These are phyloP conservation scores for Wallacemonas sp. DNA, from an alignment of 208 protist species.

Conservation along the genomic window DNA sequence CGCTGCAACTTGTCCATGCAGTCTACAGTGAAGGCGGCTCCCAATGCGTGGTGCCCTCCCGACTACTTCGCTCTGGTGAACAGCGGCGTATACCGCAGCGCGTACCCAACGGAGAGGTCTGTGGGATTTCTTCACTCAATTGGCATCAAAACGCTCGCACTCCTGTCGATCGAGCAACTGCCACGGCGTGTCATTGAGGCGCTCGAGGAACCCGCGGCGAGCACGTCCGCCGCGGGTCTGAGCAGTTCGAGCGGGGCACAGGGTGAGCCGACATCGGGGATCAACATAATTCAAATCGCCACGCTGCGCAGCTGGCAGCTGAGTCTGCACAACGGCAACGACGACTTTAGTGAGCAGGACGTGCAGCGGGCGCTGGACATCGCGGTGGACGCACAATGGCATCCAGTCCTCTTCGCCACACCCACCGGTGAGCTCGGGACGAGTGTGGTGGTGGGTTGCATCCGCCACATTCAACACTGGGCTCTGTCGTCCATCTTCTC, in stretches of 20 bases:
- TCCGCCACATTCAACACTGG: slow-evolving; percentile 86
- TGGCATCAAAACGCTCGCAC: slow-evolving; percentile 75
- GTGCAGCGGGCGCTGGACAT: slow-evolving; percentile 77
- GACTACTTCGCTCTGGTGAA: slow-evolving; percentile 82
- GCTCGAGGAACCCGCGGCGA: slow-evolving; percentile 9
- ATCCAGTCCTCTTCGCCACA: slow-evolving; percentile 90
- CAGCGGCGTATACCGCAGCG: slow-evolving; percentile 78
- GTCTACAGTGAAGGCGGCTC: background rate
- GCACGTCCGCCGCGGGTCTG: background rate
- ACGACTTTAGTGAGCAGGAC: slow-evolving; percentile 75
- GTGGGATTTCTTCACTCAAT: slow-evolving; percentile 74
- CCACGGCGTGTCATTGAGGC: slow-evolving; percentile 46
- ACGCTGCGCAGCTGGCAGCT: slow-evolving; percentile 65
- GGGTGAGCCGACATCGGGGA: too few species aligned
- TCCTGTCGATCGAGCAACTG: slow-evolving; percentile 83
- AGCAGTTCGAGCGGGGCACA: too few species aligned
- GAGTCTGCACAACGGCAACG: slow-evolving; percentile 44
- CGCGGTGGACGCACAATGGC: slow-evolving; percentile 72
- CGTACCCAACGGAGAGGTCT: slow-evolving; percentile 71
- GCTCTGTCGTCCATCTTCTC: slow-evolving; percentile 65
- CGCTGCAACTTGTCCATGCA: too few species aligned
- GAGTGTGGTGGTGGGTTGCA: slow-evolving; percentile 83
- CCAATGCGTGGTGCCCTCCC: slow-evolving; percentile 34
- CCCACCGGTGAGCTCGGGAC: slow-evolving; percentile 88
- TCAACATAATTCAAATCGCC: slow-evolving; percentile 57